Evolutionary conservation across 495 filamentous ascomycete species (phyloP).

Genomic region (Staphylotrichum longicolle): DNA sequence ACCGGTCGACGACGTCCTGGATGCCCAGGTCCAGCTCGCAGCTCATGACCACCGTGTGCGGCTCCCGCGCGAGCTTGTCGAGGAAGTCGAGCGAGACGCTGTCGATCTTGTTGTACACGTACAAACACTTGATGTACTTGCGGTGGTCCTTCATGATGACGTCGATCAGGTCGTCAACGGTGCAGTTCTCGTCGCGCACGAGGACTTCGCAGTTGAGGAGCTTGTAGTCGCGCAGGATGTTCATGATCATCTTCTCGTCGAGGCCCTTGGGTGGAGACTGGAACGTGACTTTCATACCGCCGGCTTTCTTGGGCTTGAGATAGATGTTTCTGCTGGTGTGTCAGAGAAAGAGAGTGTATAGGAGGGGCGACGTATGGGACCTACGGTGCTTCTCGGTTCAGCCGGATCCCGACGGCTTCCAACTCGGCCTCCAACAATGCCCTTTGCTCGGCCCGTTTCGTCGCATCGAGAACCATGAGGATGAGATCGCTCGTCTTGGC

Average conservation of each 20-base stretch:
- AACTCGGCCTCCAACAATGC: slow-evolving; percentile 87
- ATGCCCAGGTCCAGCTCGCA: slow-evolving; percentile 98
- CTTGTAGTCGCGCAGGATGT: slow-evolving; percentile 97
- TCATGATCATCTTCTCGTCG: slow-evolving; percentile 96
- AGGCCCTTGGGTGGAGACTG: slow-evolving; percentile 80
- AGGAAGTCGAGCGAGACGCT: slow-evolving; percentile 90
- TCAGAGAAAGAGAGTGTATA: slow-evolving; percentile 5
- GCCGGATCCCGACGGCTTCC: slow-evolving; percentile 91
- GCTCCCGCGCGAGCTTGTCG: slow-evolving; percentile 86
- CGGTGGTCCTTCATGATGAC: slow-evolving; percentile 97
- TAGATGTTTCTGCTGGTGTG: slow-evolving; percentile 77
- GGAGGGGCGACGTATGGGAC: slow-evolving; percentile 27
- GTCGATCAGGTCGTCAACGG: slow-evolving; percentile 98
- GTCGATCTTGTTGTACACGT: slow-evolving; percentile 99
- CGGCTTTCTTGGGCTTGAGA: slow-evolving; percentile 94
- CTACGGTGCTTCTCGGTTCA: slow-evolving; percentile 91
- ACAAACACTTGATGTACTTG: slow-evolving; percentile 94
- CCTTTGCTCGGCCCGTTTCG: slow-evolving; percentile 93
- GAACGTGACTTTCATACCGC: slow-evolving; percentile 98
- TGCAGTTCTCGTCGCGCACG: slow-evolving; percentile 90
- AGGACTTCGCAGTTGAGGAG: slow-evolving; percentile 97
- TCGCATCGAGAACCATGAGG: slow-evolving; percentile 95
- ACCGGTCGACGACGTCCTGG: slow-evolving; percentile 88
- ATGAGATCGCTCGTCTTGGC: slow-evolving; percentile 98
- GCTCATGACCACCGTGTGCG: slow-evolving; percentile 93